Percentiles rank a stretch among this genome's conserved stretches.
Conservation (phyloP, 1,284 basidiomycete species). For the Chalciporus sp. region DNA sequence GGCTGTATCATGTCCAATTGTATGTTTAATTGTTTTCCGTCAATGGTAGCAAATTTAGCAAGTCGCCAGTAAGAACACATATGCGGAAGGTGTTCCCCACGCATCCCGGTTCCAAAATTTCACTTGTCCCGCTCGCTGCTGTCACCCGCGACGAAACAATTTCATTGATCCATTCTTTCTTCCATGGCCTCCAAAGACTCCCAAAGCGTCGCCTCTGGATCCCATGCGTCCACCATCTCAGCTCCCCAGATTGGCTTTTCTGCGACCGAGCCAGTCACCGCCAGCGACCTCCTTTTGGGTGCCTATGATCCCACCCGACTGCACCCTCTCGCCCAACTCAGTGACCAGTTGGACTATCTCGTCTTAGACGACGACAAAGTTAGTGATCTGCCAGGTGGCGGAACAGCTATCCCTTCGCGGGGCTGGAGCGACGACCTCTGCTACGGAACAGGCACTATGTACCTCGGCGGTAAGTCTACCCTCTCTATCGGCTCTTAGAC, state of each 20-base stretch:
- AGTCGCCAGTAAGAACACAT: background rate
- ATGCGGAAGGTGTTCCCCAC: conserved; percentile 26
- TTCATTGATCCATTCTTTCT: conserved; percentile 1
- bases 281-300: conserved; percentile 81
- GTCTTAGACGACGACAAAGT: conserved; percentile 93
- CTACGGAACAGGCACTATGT: conserved; percentile 99
- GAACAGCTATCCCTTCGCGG: conserved; percentile 86
- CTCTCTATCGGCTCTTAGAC: conserved; percentile 51
- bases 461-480: conserved; percentile 85
- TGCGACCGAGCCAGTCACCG: conserved; percentile 63
- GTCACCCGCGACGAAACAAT: conserved; percentile 19
- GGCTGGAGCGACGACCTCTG: conserved; percentile 99
- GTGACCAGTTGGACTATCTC: conserved; percentile 90
- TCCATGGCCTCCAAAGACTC: conserved; percentile 33
- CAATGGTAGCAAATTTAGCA: conserved; percentile 17
- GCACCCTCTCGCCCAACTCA: conserved; percentile 87
- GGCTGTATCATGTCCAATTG: conserved; percentile 32
- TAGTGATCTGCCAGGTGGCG: conserved; percentile 82
- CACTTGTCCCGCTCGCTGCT: conserved; percentile 16
- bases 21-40: conserved; percentile 15
- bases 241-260: conserved; percentile 49
- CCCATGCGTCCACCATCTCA: conserved; percentile 49
- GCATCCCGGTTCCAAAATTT: conserved; percentile 32
- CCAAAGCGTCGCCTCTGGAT: conserved; percentile 25
- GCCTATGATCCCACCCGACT: conserved; percentile 88